These are phyloP conservation scores for Vigna unguiculata DNA, from an alignment of 306 rosid species.

Conservation along the genomic window DNA sequence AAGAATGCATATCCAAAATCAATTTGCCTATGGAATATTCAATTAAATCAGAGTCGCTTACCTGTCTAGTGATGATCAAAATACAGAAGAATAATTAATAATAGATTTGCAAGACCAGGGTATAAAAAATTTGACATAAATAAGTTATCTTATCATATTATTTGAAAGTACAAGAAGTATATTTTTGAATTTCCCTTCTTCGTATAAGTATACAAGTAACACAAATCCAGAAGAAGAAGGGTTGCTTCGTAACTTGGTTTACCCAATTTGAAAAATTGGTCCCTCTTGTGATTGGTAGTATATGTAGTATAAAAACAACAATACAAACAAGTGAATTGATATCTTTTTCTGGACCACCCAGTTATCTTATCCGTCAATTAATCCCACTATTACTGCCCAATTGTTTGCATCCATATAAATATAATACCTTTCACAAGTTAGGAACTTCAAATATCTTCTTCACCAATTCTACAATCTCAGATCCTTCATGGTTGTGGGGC, in stretches of 20 bases:
- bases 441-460: not conserved
- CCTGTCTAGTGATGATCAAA: conserved; percentile 42
- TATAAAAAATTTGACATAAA: not conserved
- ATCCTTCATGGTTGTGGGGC: conserved; percentile 9
- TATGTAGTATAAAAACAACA: conserved; percentile 26
- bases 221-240: conserved; percentile 18
- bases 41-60: conserved; percentile 54
- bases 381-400: conserved; percentile 23
- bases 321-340: conserved; percentile 34
- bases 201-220: not conserved
- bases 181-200: conserved; percentile 27
- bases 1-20: conserved; percentile 55
- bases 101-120: conserved; percentile 16
- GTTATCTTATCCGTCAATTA: conserved; percentile 40
- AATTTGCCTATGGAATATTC: conserved; percentile 46
- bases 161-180: conserved; percentile 28
- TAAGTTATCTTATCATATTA: not conserved
- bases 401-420: conserved; percentile 33
- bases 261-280: conserved; percentile 42
- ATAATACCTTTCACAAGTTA: not conserved
- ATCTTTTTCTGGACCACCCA: conserved; percentile 57
- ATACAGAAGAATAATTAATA: conserved; percentile 4
- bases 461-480: conserved; percentile 39
- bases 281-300: conserved; percentile 41
- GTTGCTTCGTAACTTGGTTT: conserved; percentile 45